Evolutionary conservation across 2,329 filamentous ascomycete genomes (phyloP).

Genomic region (Colletotrichum destructivum): DNA sequence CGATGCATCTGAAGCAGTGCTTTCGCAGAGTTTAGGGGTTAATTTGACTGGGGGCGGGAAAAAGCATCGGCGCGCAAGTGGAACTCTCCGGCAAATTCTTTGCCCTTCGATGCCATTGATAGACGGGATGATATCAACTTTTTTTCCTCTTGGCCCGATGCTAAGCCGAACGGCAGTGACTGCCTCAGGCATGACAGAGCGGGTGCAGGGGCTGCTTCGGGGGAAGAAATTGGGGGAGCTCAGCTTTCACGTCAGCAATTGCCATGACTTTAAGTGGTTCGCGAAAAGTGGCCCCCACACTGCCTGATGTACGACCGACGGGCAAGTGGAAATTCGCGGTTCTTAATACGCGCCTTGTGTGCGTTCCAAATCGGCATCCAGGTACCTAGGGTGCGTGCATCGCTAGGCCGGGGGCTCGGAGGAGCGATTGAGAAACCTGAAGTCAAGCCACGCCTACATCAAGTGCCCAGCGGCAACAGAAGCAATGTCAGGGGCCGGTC

Average conservation of each 20-base stretch:
- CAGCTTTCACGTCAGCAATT: constrained; percentile 35
- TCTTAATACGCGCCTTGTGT: constrained; percentile 27
- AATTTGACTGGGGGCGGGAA: constrained; percentile 31
- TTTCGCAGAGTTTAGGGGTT: constrained; percentile 32
- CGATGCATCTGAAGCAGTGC: constrained; percentile 37
- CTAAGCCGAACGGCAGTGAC: constrained; percentile 35
- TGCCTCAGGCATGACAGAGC: constrained; percentile 34
- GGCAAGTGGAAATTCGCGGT: constrained; percentile 35
- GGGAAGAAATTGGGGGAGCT: background rate
- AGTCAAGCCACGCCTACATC: background rate
- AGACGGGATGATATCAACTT: constrained; percentile 43
- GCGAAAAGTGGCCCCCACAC: constrained; percentile 30
- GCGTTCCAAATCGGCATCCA: constrained; percentile 3
- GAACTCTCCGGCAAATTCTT: constrained; percentile 47
- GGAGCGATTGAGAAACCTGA: background rate
- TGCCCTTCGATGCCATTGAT: constrained; percentile 45
- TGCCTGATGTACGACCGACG: background rate
- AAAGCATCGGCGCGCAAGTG: constrained; percentile 37
- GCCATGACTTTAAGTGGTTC: constrained; percentile 37
- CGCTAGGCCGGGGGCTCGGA: constrained; percentile 18
- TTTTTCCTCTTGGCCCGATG: constrained; percentile 38
- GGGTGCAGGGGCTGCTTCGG: background rate
- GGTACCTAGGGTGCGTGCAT: background rate
- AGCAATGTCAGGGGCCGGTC: too few relatives aligned
- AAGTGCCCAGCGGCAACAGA: background rate